Evolutionary conservation across 2,329 filamentous ascomycete genomes (phyloP).

Genomic region (Penicillium brasilianum): DNA sequence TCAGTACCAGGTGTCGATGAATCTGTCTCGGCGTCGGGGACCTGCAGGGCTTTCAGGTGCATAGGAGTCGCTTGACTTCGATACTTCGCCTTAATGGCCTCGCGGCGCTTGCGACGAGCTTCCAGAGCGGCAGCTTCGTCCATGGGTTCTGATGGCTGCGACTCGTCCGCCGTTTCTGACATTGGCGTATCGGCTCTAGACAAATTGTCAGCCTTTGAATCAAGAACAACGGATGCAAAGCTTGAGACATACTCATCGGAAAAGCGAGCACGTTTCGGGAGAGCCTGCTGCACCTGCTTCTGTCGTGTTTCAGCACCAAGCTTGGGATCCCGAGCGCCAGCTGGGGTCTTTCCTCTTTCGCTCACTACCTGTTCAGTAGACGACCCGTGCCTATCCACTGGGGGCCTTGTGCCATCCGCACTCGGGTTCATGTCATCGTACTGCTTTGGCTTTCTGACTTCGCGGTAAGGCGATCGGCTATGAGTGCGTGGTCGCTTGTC

Average conservation of each 20-base stretch:
- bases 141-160: constrained; percentile 62
- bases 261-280: constrained; percentile 42
- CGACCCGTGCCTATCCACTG: constrained; percentile 53
- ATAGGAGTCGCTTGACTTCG: constrained; percentile 72
- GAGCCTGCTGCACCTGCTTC: constrained; percentile 61
- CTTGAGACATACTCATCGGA: constrained; percentile 50
- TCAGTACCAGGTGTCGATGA: constrained; percentile 58
- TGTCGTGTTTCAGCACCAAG: constrained; percentile 71
- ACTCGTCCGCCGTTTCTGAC: constrained; percentile 33
- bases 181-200: constrained; percentile 26
- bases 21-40: constrained; percentile 60
- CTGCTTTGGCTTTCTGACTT: constrained; percentile 44
- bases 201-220: constrained; percentile 19
- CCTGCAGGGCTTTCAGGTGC: constrained; percentile 74
- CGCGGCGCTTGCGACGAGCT: constrained; percentile 79
- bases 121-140: constrained; percentile 85
- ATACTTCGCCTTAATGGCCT: constrained; percentile 84
- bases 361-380: constrained; percentile 65
- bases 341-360: constrained; percentile 66
- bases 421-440: constrained; percentile 44
- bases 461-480: constrained; percentile 54
- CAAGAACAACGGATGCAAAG: background rate
- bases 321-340: constrained; percentile 64
- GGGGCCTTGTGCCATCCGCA: constrained; percentile 33
- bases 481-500: constrained; percentile 63